A percentile compares a stretch with the other conserved stretches of the same genome.
Conservation (phyloP, 352 stramenopile species). For the Phytophthora brassicae region DNA sequence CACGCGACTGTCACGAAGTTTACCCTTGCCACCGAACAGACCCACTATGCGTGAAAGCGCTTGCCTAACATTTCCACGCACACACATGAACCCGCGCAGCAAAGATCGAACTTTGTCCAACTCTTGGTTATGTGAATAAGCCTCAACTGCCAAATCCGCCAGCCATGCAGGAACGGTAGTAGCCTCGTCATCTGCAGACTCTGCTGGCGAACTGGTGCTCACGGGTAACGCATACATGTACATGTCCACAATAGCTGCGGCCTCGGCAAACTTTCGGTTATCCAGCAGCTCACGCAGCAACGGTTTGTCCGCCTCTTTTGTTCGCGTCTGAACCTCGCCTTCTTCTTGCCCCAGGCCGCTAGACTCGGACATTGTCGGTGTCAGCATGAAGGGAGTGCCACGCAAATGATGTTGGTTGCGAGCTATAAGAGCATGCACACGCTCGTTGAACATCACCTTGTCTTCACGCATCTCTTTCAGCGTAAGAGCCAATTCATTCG, state of each 20-base stretch:
- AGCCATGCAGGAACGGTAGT: slow-evolving; percentile 35
- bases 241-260: slow-evolving; percentile 36
- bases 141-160: slow-evolving; percentile 36
- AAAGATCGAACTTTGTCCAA: slow-evolving; percentile 51
- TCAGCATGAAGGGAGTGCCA: slow-evolving; percentile 30
- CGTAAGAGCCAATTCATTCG: slow-evolving; percentile 35
- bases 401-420: slow-evolving; percentile 42
- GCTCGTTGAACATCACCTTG: slow-evolving; percentile 27
- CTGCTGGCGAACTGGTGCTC: slow-evolving; percentile 15
- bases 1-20: slow-evolving; percentile 33
- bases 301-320: slow-evolving; percentile 23
- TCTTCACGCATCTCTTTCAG: slow-evolving; percentile 49
- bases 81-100: slow-evolving; percentile 40
- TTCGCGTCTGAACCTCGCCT: slow-evolving; percentile 11
- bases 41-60: slow-evolving; percentile 35
- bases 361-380: background rate
- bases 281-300: slow-evolving; percentile 33
- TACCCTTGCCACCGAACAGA: slow-evolving; percentile 25
- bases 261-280: slow-evolving; percentile 33
- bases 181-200: background rate
- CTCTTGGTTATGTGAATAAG: slow-evolving; percentile 44
- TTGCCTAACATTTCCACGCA: slow-evolving; percentile 33
- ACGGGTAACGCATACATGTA: slow-evolving; percentile 30
- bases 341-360: background rate
- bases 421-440: slow-evolving; percentile 34